phyloP scores from a whole-genome alignment of 1,284 basidiomycete genomes.

The Irpex rosettiformis region DNA sequence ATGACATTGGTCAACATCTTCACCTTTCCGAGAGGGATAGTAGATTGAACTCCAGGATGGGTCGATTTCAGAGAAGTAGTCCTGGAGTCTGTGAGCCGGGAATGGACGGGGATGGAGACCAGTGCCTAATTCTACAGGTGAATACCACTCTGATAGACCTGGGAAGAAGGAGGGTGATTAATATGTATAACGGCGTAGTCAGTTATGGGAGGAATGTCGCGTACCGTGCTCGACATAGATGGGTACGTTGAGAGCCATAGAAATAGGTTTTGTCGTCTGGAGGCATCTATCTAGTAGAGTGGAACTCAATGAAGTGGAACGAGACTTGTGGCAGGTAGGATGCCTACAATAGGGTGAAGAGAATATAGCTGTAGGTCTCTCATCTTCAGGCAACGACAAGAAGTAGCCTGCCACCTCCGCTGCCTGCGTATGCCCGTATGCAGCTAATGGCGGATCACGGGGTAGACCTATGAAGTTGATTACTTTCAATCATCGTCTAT shows the following conservation, averaged over 20 bases:
- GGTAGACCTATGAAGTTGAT: constrained; percentile 38
- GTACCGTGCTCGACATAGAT: constrained; percentile 75
- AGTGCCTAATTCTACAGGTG: constrained; percentile 62
- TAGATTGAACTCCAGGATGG: constrained; percentile 60
- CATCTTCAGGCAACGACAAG: constrained; percentile 56
- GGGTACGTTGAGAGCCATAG: constrained; percentile 59
- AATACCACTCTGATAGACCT: constrained; percentile 87
- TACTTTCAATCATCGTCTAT: background rate
- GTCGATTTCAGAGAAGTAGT: constrained; percentile 60
- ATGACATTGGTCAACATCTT: constrained; percentile 64
- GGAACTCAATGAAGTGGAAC: background rate
- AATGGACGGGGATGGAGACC: constrained; percentile 72
- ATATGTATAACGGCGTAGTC: background rate
- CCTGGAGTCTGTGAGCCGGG: constrained; percentile 44
- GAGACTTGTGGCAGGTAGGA: background rate
- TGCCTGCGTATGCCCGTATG: constrained; percentile 76
- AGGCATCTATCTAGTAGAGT: constrained; percentile 69
- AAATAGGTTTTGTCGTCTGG: constrained; percentile 69
- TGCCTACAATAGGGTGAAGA: constrained; percentile 73
- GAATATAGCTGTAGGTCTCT: constrained; percentile 74
- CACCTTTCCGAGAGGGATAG: constrained; percentile 71
- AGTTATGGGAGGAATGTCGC: constrained; percentile 14
- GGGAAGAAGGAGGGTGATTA: background rate
- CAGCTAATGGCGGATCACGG: constrained; percentile 77
- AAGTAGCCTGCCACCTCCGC: constrained; percentile 68